phyloP scores from a whole-genome alignment of 768 basidiomycete genomes.

The Clathrus columnatus region DNA sequence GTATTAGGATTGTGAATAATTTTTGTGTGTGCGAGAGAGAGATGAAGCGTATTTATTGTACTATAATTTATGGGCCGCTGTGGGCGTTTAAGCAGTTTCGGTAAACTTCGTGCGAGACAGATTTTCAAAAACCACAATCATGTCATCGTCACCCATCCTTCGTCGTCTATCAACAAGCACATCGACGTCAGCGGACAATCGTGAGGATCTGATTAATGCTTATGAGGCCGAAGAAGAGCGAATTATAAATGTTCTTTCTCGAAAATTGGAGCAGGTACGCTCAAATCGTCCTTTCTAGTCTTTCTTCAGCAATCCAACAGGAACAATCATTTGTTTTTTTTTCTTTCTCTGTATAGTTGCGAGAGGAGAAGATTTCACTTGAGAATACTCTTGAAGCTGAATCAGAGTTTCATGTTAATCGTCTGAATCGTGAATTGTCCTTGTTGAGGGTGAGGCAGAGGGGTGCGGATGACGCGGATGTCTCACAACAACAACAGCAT shows the following conservation, averaged over 20 bases:
- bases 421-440: constrained; percentile 60
- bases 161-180: constrained; percentile 48
- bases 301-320: neutral
- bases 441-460: constrained; percentile 54
- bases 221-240: constrained; percentile 89
- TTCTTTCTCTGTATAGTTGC: constrained; percentile 48
- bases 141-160: constrained; percentile 47
- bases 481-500: constrained; percentile 10
- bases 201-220: constrained; percentile 73
- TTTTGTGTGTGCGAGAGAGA: neutral
- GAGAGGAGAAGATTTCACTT: constrained; percentile 76
- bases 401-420: constrained; percentile 77
- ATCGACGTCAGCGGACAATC: constrained; percentile 43
- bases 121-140: constrained; percentile 12
- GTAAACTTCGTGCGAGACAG: neutral
- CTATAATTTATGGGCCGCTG: neutral
- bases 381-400: constrained; percentile 81
- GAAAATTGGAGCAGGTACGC: constrained; percentile 75
- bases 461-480: constrained; percentile 2
- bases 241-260: constrained; percentile 72
- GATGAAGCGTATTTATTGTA: neutral
- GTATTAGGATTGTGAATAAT: neutral
- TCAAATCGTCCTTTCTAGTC: neutral
- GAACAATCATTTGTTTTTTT: constrained; percentile 2
- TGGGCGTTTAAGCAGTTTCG: neutral